Evolutionary conservation across 495 filamentous ascomycete genomes (phyloP).

Genomic region (Xylaria palmicola): DNA sequence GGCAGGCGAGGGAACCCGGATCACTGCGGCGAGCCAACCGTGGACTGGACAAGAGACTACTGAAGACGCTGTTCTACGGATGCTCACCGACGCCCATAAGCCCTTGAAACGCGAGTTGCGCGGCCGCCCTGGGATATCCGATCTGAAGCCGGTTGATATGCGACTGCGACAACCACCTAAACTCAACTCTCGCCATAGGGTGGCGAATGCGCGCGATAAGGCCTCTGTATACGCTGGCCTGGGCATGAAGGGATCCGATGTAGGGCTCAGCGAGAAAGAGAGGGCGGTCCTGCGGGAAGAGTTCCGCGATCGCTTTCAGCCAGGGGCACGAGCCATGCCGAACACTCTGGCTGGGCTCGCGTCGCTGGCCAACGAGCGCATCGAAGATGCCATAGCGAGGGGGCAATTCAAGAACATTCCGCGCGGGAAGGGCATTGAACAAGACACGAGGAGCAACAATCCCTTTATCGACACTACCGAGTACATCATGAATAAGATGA

Average conservation of each 20-base stretch:
- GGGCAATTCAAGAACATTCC: conserved; percentile 90
- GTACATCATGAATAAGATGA: conserved; percentile 98
- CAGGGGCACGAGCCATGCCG: conserved; percentile 72
- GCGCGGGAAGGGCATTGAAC: conserved; percentile 73
- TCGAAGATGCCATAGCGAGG: conserved; percentile 88
- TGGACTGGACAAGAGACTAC: conserved; percentile 79
- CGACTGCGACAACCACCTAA: conserved; percentile 46
- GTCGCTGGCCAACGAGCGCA: conserved; percentile 86
- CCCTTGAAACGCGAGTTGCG: conserved; percentile 55
- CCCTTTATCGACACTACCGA: conserved; percentile 96
- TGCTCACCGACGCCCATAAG: conserved; percentile 82
- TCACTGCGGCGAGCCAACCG: conserved; percentile 65
- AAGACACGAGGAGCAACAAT: conserved; percentile 77
- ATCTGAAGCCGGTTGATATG: conserved; percentile 58
- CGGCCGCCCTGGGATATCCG: conserved; percentile 49
- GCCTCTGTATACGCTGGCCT: conserved; percentile 68
- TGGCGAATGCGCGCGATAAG: conserved; percentile 77
- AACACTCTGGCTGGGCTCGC: conserved; percentile 75
- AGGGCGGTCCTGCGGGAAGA: conserved; percentile 64
- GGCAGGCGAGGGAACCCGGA: conserved; percentile 70
- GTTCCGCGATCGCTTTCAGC: conserved; percentile 76
- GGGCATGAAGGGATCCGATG: conserved; percentile 49
- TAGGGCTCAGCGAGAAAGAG: conserved; percentile 64
- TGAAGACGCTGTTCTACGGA: conserved; percentile 77
- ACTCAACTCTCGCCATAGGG: conserved; percentile 52